A percentile compares a stretch with the other conserved stretches of the same genome.
Conservation (phyloP, 1,284 basidiomycete genomes). For the Sphaerobolus stellatus region DNA sequence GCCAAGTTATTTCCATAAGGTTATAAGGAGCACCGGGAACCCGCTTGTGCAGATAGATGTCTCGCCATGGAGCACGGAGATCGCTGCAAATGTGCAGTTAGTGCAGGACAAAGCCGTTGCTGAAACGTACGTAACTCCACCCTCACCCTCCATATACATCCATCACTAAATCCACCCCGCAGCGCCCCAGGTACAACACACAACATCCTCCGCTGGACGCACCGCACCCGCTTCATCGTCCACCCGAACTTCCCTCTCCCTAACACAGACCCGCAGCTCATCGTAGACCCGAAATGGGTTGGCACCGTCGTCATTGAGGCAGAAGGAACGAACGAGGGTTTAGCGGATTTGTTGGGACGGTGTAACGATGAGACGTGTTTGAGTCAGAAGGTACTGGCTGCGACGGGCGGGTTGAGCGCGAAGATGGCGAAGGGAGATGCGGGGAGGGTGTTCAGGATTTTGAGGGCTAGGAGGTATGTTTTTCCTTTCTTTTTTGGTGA, state of each 20-base stretch:
- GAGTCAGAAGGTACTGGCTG: conserved; percentile 26
- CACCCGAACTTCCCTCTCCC: conserved; percentile 52
- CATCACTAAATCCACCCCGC: conserved; percentile 14
- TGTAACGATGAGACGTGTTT: conserved; percentile 64
- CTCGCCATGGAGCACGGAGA: conserved; percentile 71
- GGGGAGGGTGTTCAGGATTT: conserved; percentile 63
- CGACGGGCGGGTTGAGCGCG: conserved; percentile 38
- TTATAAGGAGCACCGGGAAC: conserved; percentile 66
- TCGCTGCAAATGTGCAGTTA: conserved; percentile 68
- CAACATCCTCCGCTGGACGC: conserved; percentile 79
- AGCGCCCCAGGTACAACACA: conserved; percentile 75
- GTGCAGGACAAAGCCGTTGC: conserved; percentile 74
- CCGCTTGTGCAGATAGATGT: conserved; percentile 73
- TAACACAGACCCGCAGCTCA: conserved; percentile 47
- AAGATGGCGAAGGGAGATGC: conserved; percentile 44
- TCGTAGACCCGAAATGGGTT: conserved; percentile 75
- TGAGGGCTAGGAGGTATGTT: conserved; percentile 73
- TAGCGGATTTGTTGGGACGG: conserved; percentile 72
- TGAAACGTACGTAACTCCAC: conserved; percentile 60
- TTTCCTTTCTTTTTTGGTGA: conserved; percentile 8
- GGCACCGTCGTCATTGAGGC: conserved; percentile 77
- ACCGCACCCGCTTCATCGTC: conserved; percentile 73
- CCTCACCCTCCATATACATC: no score
- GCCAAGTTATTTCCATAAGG: conserved; percentile 81
- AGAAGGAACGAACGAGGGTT: conserved; percentile 79